Percentiles rank a stretch among this genome's conserved stretches.
phyloP scores from a whole-genome alignment of 148 eudicot species.

The Vaccinium darrowii region DNA sequence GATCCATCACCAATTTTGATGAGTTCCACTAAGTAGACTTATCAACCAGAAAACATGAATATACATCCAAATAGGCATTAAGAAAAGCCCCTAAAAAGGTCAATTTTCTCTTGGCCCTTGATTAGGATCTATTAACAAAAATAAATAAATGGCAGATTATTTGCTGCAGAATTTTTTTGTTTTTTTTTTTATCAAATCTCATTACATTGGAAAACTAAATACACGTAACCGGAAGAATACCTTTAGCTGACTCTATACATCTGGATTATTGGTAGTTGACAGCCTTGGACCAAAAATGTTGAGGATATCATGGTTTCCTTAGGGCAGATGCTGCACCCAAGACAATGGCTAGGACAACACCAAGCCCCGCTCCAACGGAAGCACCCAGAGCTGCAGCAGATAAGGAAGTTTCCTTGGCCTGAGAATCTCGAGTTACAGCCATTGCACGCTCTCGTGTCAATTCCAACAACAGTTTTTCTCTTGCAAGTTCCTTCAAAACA shows the following conservation, averaged over 20 bases:
- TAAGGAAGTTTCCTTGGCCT: slow-evolving; percentile 59
- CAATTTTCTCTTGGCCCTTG: neutral
- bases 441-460: slow-evolving; percentile 50
- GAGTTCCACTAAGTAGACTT: neutral
- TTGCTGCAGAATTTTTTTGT: neutral
- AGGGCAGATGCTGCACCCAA: slow-evolving; percentile 98
- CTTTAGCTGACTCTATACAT: slow-evolving; percentile 9
- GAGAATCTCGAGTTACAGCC: slow-evolving; percentile 47
- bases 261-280: neutral
- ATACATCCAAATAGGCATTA: neutral
- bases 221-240: neutral
- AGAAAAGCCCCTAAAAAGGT: neutral
- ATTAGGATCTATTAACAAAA: neutral
- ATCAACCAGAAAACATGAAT: neutral
- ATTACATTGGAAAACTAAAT: neutral
- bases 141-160: slow-evolving; percentile 11
- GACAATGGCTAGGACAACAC: slow-evolving; percentile 84
- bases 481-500: slow-evolving; percentile 58
- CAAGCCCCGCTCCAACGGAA: slow-evolving; percentile 92
- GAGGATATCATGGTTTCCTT: slow-evolving; percentile 75
- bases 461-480: slow-evolving; percentile 64
- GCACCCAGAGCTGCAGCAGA: slow-evolving; percentile 91
- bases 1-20: neutral
- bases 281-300: slow-evolving; percentile 1
- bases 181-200: neutral